A percentile compares a stretch with the other conserved stretches of the same genome.
Conservation (phyloP, 805 yeast genomes). For the Jamesozyma spencerorum region DNA sequence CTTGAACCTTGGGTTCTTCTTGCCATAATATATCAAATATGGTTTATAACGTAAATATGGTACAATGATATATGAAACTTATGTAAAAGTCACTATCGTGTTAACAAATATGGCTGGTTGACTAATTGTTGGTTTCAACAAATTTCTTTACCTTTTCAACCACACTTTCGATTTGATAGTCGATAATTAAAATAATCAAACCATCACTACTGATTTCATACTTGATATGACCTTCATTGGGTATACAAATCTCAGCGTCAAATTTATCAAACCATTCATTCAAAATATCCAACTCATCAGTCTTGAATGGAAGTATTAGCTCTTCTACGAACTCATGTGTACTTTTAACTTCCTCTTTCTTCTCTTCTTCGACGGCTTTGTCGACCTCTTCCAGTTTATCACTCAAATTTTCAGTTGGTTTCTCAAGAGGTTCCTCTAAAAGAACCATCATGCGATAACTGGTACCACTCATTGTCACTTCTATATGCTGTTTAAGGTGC, state of each 20-base stretch:
- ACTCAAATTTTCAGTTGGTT: conserved; percentile 2
- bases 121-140: conserved; percentile 14
- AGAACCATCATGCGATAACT: conserved; percentile 26
- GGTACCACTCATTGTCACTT: conserved; percentile 10
- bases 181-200: conserved; percentile 26
- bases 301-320: conserved; percentile 22
- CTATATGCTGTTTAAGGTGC: too few species aligned
- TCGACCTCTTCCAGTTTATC: neutral
- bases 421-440: conserved; percentile 22
- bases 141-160: conserved; percentile 23
- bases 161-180: conserved; percentile 21
- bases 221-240: conserved; percentile 32
- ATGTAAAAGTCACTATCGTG: too few species aligned
- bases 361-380: neutral
- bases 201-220: conserved; percentile 33
- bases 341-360: conserved; percentile 11
- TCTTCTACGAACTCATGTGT: conserved; percentile 30
- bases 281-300: conserved; percentile 26
- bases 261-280: conserved; percentile 31
- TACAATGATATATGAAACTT: too few species aligned
- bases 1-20: too few species aligned
- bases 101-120: too few species aligned
- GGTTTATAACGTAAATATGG: too few species aligned
- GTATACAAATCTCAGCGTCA: conserved; percentile 31
- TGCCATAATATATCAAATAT: too few species aligned